Percentiles rank a stretch among this genome's conserved stretches.
These are phyloP conservation scores for Aspergillus tamarii DNA, from an alignment of 2,329 filamentous ascomycete genomes.

Conservation along the genomic window DNA sequence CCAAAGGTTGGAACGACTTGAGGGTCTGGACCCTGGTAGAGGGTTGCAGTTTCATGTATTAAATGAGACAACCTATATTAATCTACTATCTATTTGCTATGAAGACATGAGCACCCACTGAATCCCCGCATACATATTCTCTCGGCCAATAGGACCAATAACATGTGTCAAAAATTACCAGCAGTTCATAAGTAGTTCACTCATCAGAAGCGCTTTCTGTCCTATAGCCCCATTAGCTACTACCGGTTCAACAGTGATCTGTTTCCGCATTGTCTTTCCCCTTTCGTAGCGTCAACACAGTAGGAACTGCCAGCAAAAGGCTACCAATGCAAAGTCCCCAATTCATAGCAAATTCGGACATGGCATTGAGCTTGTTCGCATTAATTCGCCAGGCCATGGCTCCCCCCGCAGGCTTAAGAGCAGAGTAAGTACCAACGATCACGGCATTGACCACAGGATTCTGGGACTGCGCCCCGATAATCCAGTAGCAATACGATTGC, in stretches of 20 bases:
- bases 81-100: neutral
- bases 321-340: neutral
- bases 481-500: constrained; percentile 89
- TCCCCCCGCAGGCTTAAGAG: neutral
- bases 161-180: neutral
- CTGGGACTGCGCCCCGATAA: neutral
- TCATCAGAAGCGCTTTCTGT: neutral
- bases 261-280: neutral
- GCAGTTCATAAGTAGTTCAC: neutral
- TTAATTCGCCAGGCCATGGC: neutral
- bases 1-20: neutral
- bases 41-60: neutral
- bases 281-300: neutral
- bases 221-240: neutral
- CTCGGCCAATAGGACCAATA: neutral
- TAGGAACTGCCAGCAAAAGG: neutral
- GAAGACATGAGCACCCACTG: neutral
- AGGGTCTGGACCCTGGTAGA: neutral
- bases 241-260: neutral
- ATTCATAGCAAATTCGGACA: neutral
- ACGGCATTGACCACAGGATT: neutral
- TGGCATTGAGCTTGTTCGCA: neutral
- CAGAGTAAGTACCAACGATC: neutral
- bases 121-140: neutral
- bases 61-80: neutral